phyloP scores from a whole-genome alignment of 1,284 basidiomycete genomes.

The Naganishia cerealis region DNA sequence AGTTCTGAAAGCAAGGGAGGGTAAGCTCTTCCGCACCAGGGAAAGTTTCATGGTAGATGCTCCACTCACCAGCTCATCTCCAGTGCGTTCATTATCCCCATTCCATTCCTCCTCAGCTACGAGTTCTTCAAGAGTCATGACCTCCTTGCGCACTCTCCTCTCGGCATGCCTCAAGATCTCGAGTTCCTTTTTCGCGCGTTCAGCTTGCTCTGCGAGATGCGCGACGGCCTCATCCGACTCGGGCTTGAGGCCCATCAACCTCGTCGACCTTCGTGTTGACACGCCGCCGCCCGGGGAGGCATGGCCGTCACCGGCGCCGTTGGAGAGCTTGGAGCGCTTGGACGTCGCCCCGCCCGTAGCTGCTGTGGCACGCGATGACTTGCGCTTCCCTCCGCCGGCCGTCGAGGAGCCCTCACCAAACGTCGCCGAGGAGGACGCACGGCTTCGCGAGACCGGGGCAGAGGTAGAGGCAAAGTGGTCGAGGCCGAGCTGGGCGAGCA shows the following conservation, averaged over 20 bases:
- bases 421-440: constrained; percentile 5
- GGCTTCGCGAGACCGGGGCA: constrained; percentile 7
- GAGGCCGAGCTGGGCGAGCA: constrained; percentile 53
- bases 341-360: neutral
- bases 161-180: constrained; percentile 13
- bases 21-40: neutral
- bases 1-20: neutral
- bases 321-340: constrained; percentile 22
- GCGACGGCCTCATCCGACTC: constrained; percentile 17
- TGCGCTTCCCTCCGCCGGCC: constrained; percentile 1
- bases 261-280: constrained; percentile 5
- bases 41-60: neutral
- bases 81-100: constrained; percentile 15
- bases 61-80: constrained; percentile 25
- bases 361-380: neutral
- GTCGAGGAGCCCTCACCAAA: neutral
- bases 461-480: constrained; percentile 40
- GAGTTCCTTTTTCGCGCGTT: constrained; percentile 13
- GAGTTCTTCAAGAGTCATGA: constrained; percentile 28
- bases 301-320: neutral
- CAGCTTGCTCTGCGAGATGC: constrained; percentile 6
- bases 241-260: constrained; percentile 15
- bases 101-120: constrained; percentile 27
- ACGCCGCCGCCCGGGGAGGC: neutral
- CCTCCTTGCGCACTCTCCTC: constrained; percentile 25